Evolutionary conservation across 345 rosid species (phyloP).

Genomic region (Citrus mangshanensis): DNA sequence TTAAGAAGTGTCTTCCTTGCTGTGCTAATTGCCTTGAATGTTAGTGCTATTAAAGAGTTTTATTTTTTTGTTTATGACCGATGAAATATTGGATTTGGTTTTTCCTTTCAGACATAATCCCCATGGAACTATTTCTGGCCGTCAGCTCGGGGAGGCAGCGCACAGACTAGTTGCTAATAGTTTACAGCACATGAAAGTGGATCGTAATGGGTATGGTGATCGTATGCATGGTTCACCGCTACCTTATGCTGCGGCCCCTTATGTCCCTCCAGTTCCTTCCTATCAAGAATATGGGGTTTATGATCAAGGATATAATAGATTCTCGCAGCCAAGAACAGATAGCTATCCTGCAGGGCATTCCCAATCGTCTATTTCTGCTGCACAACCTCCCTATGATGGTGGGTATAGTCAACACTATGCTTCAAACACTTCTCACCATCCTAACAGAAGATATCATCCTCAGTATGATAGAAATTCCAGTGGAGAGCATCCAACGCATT

Average conservation of each 20-base stretch:
- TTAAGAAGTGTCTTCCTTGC: background rate
- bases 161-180: conserved; percentile 66
- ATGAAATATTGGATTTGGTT: background rate
- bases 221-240: conserved; percentile 30
- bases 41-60: background rate
- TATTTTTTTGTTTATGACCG: background rate
- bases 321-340: conserved; percentile 21
- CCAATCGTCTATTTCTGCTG: conserved; percentile 5
- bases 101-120: conserved; percentile 61
- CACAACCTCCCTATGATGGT: conserved; percentile 20
- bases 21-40: background rate
- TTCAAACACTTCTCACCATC: conserved; percentile 8
- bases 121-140: conserved; percentile 50
- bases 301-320: conserved; percentile 16
- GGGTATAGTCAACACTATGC: conserved; percentile 12
- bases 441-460: conserved; percentile 15
- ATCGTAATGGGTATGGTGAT: conserved; percentile 24
- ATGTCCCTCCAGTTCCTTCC: conserved; percentile 26
- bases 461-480: conserved; percentile 25
- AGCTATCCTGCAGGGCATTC: conserved; percentile 15
- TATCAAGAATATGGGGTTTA: conserved; percentile 21
- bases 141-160: conserved; percentile 69
- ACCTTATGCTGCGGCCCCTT: conserved; percentile 25
- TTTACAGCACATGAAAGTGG: conserved; percentile 40
- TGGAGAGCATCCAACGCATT: conserved; percentile 20